phyloP scores from a whole-genome alignment of 768 basidiomycete species.

The Daedaleopsis nitida region DNA sequence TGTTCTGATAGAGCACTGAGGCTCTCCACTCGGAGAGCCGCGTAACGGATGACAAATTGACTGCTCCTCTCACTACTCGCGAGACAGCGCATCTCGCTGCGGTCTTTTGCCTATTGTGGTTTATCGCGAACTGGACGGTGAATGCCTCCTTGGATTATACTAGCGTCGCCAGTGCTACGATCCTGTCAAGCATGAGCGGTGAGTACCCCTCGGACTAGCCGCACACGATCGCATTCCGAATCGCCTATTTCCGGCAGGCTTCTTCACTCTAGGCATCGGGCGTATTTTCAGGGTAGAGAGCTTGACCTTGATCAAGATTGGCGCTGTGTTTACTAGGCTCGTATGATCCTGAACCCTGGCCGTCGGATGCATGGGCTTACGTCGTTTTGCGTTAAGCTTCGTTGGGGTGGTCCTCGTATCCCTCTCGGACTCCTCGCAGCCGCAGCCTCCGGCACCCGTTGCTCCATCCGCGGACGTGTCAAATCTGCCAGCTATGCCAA shows the following conservation, averaged over 20 bases:
- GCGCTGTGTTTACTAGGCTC: slow-evolving; percentile 80
- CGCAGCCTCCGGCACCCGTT: slow-evolving; percentile 15
- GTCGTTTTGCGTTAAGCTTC: slow-evolving; percentile 51
- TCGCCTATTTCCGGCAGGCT: slow-evolving; percentile 51
- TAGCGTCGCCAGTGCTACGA: slow-evolving; percentile 92
- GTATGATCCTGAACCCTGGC: slow-evolving; percentile 16
- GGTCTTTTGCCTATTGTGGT: slow-evolving; percentile 89
- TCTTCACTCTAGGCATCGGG: slow-evolving; percentile 90
- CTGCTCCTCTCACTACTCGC: slow-evolving; percentile 51
- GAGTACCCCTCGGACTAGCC: slow-evolving; percentile 1
- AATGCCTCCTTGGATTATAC: slow-evolving; percentile 86
- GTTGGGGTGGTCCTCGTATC: slow-evolving; percentile 88
- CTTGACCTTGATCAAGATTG: slow-evolving; percentile 69
- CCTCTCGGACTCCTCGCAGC: slow-evolving; percentile 68
- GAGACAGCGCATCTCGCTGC: slow-evolving; percentile 83
- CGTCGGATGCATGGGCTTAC: background rate
- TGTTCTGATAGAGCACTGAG: background rate
- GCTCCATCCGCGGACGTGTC: slow-evolving; percentile 21
- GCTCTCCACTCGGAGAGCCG: slow-evolving; percentile 11
- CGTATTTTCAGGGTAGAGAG: slow-evolving; percentile 80
- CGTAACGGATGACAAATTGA: slow-evolving; percentile 16
- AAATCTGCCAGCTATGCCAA: slow-evolving; percentile 37
- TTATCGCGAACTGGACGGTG: slow-evolving; percentile 90
- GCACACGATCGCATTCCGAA: background rate
- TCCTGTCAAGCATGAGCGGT: slow-evolving; percentile 91